phyloP scores from a whole-genome alignment of 331 rosid genomes.

The Malus hybrid region DNA sequence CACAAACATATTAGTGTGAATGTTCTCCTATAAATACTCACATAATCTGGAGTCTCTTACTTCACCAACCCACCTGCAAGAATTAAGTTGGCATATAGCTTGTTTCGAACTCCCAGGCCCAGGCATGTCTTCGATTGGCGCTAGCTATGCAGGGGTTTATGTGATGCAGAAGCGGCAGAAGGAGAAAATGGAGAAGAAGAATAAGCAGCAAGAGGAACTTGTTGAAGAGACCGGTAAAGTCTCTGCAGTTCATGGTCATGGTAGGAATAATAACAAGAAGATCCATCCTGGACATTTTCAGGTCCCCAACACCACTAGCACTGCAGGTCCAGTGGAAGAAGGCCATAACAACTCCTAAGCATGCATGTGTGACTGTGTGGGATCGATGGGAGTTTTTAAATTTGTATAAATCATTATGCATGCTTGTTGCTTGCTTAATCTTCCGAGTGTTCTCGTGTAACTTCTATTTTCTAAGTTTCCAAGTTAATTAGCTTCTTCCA shows the following conservation, averaged over 20 bases:
- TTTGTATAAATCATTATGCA: background rate
- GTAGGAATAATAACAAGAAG: background rate
- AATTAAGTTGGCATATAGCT: background rate
- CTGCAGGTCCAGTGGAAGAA: background rate
- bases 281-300: background rate
- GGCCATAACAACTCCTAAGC: background rate
- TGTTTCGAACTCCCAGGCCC: background rate
- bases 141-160: constrained; percentile 22
- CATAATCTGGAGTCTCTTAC: background rate
- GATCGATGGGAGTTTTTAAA: background rate
- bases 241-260: background rate
- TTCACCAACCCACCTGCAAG: background rate
- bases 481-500: background rate
- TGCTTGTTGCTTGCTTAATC: background rate
- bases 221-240: background rate
- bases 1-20: background rate
- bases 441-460: background rate
- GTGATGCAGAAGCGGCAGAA: constrained; percentile 24
- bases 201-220: background rate
- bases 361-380: background rate
- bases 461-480: background rate
- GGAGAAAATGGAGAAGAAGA: constrained; percentile 12
- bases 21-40: constrained; percentile 14
- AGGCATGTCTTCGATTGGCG: constrained; percentile 30
- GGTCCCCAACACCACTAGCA: background rate